Evolutionary conservation across 305 asterid genomes (phyloP).

Genomic region (Fraxinus velutina): DNA sequence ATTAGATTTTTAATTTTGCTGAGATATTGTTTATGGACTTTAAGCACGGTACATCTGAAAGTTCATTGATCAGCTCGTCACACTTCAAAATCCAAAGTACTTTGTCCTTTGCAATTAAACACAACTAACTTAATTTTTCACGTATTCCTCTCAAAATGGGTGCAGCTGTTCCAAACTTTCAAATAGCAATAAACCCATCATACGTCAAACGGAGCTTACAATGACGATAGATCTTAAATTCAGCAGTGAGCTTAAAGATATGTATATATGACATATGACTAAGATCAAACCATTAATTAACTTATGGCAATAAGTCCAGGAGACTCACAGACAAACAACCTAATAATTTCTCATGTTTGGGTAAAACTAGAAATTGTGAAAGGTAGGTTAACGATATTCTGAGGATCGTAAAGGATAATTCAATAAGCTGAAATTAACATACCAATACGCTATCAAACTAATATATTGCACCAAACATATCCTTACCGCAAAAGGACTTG

Average conservation of each 20-base stretch:
- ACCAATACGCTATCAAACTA: constrained; percentile 3
- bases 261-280: neutral
- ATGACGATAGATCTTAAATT: neutral
- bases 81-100: neutral
- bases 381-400: neutral
- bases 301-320: neutral
- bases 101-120: neutral
- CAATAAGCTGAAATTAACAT: neutral
- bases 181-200: neutral
- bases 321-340: neutral
- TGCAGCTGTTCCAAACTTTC: neutral
- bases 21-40: neutral
- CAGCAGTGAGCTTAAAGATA: neutral
- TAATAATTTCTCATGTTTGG: neutral
- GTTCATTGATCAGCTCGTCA: neutral
- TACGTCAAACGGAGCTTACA: neutral
- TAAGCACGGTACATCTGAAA: neutral
- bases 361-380: neutral
- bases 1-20: neutral
- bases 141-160: neutral
- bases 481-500: constrained; percentile 53
- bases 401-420: neutral
- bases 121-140: neutral
- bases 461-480: constrained; percentile 36
- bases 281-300: neutral